These are phyloP conservation scores for Scenedesmus sp. DNA, from an alignment of 163 green algal genomes.

Conservation along the genomic window DNA sequence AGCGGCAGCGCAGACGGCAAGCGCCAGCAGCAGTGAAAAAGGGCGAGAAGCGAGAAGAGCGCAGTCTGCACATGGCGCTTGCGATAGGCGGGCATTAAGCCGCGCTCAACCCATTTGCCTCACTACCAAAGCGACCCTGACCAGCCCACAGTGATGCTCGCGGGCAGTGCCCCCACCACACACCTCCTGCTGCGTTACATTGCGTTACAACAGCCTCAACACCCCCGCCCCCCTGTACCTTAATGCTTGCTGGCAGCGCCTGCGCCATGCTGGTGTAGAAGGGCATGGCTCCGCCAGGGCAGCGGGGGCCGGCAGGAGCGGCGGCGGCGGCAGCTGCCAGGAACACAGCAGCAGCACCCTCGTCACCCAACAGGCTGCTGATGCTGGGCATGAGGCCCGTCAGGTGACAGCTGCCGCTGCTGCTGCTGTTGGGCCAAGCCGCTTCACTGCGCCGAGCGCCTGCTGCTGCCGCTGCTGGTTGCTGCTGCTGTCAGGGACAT, in stretches of 20 bases:
- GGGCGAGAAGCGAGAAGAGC: no score
- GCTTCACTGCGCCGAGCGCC: no score
- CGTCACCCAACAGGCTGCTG: not conserved
- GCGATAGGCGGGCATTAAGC: no score
- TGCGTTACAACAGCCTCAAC: no score
- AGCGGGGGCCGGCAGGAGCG: not conserved
- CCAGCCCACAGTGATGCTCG: not conserved
- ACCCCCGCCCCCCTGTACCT: no score
- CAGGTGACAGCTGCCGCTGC: not conserved
- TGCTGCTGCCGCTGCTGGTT: not conserved
- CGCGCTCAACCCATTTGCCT: no score
- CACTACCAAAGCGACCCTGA: no score
- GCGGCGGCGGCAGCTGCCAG: not conserved
- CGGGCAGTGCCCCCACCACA: not conserved
- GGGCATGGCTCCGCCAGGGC: not conserved
- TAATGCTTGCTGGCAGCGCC: no score
- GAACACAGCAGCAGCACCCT: not conserved
- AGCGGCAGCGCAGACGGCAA: no score
- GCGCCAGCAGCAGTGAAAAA: no score
- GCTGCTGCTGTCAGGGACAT: not conserved
- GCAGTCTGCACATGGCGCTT: no score
- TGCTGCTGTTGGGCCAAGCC: not conserved
- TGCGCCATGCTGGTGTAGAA: no score
- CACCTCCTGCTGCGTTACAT: not conserved
- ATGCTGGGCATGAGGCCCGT: not conserved